Evolutionary conservation across 192 early-diverging fungal species (phyloP).

Genomic region (Geosiphon pyriformis): DNA sequence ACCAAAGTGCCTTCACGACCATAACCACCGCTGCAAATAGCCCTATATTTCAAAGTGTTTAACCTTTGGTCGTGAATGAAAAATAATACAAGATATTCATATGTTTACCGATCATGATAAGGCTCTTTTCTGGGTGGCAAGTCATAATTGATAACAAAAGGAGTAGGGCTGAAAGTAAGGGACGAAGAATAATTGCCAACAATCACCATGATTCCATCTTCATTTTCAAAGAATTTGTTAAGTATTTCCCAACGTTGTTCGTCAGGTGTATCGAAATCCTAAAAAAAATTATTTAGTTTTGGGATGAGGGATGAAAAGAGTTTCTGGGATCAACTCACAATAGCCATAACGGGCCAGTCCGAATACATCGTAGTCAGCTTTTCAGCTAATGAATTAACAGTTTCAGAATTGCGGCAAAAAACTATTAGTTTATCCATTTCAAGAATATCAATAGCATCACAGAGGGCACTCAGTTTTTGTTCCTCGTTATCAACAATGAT

Average conservation of each 20-base stretch:
- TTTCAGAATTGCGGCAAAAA: constrained; percentile 17
- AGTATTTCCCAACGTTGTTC: neutral
- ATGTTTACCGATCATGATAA: constrained; percentile 20
- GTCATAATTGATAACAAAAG: constrained; percentile 8
- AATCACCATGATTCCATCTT: neutral
- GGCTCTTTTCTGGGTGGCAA: constrained; percentile 17
- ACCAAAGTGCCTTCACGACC: neutral
- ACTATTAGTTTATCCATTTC: constrained; percentile 6
- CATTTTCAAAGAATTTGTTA: neutral
- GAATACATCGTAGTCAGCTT: constrained; percentile 3
- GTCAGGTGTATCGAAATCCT: neutral
- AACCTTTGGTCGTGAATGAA: neutral
- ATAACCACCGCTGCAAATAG: constrained; percentile 16
- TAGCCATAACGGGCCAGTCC: neutral
- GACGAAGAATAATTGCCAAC: neutral
- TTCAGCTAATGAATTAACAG: constrained; percentile 13
- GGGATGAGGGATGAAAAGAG: too few relatives aligned
- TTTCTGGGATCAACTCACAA: constrained; percentile 2
- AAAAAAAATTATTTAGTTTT: neutral
- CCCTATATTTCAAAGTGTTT: neutral
- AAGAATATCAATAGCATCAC: constrained; percentile 3
- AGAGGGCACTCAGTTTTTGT: constrained; percentile 7
- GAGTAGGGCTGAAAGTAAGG: neutral
- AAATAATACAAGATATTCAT: neutral
- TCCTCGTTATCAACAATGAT: constrained; percentile 18